Base-by-base conservation (phyloP, 768 basidiomycete genomes). In the Pilatotrama ljubarskyi region DNA sequence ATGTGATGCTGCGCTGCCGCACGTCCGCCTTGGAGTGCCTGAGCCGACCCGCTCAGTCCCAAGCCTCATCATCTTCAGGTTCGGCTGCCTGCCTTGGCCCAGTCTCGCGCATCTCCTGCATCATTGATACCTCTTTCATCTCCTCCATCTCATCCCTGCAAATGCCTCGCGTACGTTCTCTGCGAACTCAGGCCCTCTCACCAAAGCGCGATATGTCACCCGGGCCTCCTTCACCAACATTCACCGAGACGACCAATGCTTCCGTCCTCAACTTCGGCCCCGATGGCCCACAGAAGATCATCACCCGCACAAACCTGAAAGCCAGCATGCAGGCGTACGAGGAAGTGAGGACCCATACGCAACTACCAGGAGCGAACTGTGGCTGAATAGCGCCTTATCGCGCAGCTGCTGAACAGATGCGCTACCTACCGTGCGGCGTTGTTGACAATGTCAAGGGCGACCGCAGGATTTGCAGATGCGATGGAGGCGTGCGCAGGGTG, bases 401-500 rank as follows among this genome's bases (percentile, higher is more conserved):
- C 55, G 40, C 68, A 95, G 91, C 80, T 97, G 53, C 82, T 95
- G 78, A 82, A 74, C 62, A 80, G 84, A 58, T 90, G 89, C 57
- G 84, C 91, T 37, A 82, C 80, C 46, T 98, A 96, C 78, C 88
- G 93, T 55, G 77, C 84, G 18, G 91, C 91, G 18, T 80, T 98
- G 55, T 74, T 93, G 59, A 82, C 83, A 26, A 86, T 96, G 84
- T 90, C 91, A 37, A 85, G 84, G 55, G 92, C 86, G 18, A 92
- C 91, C 8, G 90, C 93, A 42, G 80, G 81, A 2, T 93, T 97
- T 67, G 95, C 95, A 36, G 86, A 90, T 71, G 87, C 94, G 24
- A 82, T 96, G 82, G 87, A 92, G 73, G 80, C 81, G 55, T 95
- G 93, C 62, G 85, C 93, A 55, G 83, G 86, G 92, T 94, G 69